Evolutionary conservation across 208 protist genomes (phyloP), one percentile per base, ranked within the genome.

Genomic region (Acanthamoeba castellanii): DNA sequence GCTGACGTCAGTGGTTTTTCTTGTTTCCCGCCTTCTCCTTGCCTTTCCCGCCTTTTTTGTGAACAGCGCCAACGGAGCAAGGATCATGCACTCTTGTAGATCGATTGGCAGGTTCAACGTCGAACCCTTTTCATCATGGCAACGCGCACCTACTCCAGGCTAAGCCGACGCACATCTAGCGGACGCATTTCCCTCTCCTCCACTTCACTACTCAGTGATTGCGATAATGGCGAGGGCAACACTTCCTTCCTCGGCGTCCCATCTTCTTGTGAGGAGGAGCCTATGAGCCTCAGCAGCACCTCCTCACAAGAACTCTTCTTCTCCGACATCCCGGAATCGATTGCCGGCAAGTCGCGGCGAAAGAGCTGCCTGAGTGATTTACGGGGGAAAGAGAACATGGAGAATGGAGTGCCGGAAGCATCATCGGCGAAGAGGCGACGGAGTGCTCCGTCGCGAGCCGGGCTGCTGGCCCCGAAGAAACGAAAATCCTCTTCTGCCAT

Each of bases 101-200:
- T 47, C 45, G 45, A 47, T 47, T 47, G 45, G 45, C 45, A 47
- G 55, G 55, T 22, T 59, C 55, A 25, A 8, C 22, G 20, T 25
- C 61, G 8, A 25, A 68, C 8, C 61, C 9, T 42, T 8, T 6
- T 13, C 5, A 18, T 45, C 72, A 85, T 85, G 78, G 22, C 78
- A 27, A 59, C 78, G 4, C 78, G 78, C 20, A 85, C 78, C 22
- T 85, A 85, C 78, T 61, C 78, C 45, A 20, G 78, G 16, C 78
- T 85, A 16, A 85, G 78, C 78, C 11, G 78, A 11, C 78, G 78
- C 45, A 85, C 42, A 18, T 85, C 78, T 8, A 59, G 45, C 22
- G 78, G 78, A 7, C 78, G 78, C 45, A 85, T 85, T 34, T 85
- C 78, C 16, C 47, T 85, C 18, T 85, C 78, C 32, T 81, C 72